Evolutionary conservation across 2,329 filamentous ascomycete genomes (phyloP).

Genomic region (Metarhizium humberi): DNA sequence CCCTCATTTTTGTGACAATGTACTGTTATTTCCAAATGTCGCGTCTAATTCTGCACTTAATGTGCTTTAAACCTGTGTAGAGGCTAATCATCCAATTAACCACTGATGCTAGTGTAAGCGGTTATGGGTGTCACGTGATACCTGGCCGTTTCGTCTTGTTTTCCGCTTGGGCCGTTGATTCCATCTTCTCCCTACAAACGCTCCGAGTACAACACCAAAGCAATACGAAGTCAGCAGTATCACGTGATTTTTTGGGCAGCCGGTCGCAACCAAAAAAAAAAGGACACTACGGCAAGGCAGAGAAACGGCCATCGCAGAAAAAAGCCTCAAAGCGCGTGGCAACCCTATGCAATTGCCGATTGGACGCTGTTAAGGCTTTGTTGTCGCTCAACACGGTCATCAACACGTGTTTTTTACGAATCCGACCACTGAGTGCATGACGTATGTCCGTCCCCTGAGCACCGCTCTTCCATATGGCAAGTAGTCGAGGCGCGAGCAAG

Average conservation of each 20-base stretch:
- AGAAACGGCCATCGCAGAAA: constrained; percentile 13
- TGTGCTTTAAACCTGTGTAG: no score
- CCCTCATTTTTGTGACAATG: neutral
- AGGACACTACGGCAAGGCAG: constrained; percentile 11
- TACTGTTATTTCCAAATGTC: neutral
- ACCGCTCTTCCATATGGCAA: neutral
- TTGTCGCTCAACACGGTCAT: constrained; percentile 20
- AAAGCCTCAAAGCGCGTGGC: constrained; percentile 12
- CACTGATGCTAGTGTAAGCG: no score
- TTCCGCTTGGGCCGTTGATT: neutral
- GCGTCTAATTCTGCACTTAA: neutral
- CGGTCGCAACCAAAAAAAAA: constrained; percentile 16
- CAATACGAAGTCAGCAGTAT: constrained; percentile 3
- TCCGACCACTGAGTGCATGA: constrained; percentile 13
- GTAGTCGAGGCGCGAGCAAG: neutral
- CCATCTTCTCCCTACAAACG: constrained; percentile 1
- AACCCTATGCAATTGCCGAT: constrained; percentile 20
- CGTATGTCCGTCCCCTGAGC: constrained; percentile 9
- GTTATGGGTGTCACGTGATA: no score
- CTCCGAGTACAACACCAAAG: neutral
- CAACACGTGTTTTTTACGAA: constrained; percentile 19
- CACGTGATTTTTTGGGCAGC: constrained; percentile 23
- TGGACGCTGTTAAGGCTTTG: constrained; percentile 15
- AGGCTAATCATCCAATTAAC: no score
- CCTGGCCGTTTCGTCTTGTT: no score